A percentile compares a stretch with the other conserved stretches of the same genome.
Evolutionary conservation across 345 rosid genomes (phyloP).

Genomic region (Rhizophora mangle): DNA sequence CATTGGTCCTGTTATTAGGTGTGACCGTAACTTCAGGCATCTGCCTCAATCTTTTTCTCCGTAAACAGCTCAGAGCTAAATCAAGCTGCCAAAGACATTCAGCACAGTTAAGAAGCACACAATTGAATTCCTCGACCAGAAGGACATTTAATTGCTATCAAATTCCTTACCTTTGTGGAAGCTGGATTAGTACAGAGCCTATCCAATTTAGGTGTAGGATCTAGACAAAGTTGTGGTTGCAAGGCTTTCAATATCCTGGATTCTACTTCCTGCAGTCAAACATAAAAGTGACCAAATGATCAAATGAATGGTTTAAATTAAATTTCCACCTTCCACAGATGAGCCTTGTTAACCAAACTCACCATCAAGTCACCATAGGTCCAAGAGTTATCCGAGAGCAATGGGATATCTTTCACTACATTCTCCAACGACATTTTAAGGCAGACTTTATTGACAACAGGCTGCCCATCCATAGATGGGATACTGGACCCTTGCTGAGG

Average conservation of each 20-base stretch:
- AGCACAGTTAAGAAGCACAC: slow-evolving; percentile 15
- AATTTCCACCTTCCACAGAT: slow-evolving; percentile 9
- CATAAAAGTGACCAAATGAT: slow-evolving; percentile 6
- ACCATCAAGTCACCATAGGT: slow-evolving; percentile 97
- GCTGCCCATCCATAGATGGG: slow-evolving; percentile 34
- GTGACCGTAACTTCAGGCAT: slow-evolving; percentile 57
- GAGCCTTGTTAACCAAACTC: slow-evolving; percentile 17
- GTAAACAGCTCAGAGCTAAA: slow-evolving; percentile 51
- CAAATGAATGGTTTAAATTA: neutral
- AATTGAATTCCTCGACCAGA: slow-evolving; percentile 3
- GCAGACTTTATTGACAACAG: slow-evolving; percentile 53
- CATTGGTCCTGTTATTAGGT: slow-evolving; percentile 55
- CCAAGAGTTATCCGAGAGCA: slow-evolving; percentile 80
- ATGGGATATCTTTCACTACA: slow-evolving; percentile 85
- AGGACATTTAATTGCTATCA: neutral
- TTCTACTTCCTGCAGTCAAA: slow-evolving; percentile 74
- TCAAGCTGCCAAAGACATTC: slow-evolving; percentile 56
- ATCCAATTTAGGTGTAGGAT: slow-evolving; percentile 88
- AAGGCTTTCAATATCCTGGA: slow-evolving; percentile 87
- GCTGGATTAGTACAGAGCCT: slow-evolving; percentile 56
- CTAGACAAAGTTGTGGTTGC: slow-evolving; percentile 86
- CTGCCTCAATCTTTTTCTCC: slow-evolving; percentile 74
- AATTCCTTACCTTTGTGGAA: slow-evolving; percentile 51
- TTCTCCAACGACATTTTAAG: slow-evolving; percentile 89
- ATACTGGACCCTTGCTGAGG: slow-evolving; percentile 47